A percentile compares a stretch with the other conserved stretches of the same genome.
These are phyloP conservation scores for Chlamydomonas sp. DNA, from an alignment of 139 green algal species.

Conservation along the genomic window DNA sequence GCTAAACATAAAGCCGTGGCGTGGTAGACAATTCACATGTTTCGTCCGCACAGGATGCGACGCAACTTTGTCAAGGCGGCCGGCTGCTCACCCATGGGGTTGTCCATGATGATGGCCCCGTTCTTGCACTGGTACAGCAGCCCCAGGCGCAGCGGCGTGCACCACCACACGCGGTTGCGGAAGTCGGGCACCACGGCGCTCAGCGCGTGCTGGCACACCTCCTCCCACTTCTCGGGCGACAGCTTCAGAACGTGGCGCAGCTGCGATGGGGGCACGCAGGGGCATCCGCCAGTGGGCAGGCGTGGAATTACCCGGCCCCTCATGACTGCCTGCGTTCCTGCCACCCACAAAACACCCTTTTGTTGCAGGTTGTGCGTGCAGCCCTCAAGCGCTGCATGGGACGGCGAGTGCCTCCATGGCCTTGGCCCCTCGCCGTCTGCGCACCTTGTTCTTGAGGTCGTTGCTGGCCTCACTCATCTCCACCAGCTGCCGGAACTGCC, in stretches of 20 bases:
- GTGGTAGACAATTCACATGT: too few relatives aligned
- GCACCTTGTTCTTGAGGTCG: conserved; percentile 80
- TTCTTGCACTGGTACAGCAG: conserved; percentile 70
- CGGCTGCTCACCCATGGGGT: conserved; percentile 51
- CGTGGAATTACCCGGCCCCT: neutral
- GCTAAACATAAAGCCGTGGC: too few relatives aligned
- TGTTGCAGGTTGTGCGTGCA: too few relatives aligned
- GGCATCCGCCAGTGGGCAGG: neutral
- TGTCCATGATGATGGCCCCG: conserved; percentile 59
- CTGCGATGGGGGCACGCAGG: conserved; percentile 37
- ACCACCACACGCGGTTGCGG: conserved; percentile 67
- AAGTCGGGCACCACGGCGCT: conserved; percentile 68
- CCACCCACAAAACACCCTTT: too few relatives aligned
- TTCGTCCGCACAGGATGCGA: too few relatives aligned
- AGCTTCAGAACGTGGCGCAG: conserved; percentile 71
- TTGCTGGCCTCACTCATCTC: conserved; percentile 70
- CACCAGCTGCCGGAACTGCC: conserved; percentile 69
- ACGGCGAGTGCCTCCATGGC: too few relatives aligned
- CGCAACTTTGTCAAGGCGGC: neutral
- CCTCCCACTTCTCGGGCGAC: conserved; percentile 74
- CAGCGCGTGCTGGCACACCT: conserved; percentile 61
- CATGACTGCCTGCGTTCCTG: too few relatives aligned
- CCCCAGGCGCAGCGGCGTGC: conserved; percentile 39
- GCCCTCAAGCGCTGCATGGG: too few relatives aligned
- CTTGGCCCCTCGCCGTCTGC: neutral